Conservation (phyloP, 2,329 filamentous ascomycete genomes). For the Botrytis fragariae region DNA sequence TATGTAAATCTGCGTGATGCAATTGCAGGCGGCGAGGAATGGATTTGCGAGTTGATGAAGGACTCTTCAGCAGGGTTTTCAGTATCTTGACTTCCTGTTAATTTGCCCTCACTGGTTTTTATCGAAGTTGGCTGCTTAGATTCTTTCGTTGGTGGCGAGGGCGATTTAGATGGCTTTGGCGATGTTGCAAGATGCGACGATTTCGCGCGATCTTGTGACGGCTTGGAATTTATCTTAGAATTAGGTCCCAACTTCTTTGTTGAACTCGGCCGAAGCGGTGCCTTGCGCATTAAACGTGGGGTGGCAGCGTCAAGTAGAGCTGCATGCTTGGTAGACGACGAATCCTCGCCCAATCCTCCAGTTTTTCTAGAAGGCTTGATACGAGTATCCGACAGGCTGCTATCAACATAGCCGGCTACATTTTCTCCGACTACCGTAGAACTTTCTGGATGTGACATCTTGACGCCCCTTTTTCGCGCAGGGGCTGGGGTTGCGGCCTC, state of each 20-base stretch:
- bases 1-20: constrained; percentile 35
- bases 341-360: constrained; percentile 28
- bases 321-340: constrained; percentile 30
- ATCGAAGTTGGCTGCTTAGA: constrained; percentile 2
- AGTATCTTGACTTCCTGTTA: not conserved
- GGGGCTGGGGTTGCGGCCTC: constrained; percentile 33
- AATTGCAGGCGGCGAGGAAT: constrained; percentile 37
- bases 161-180: constrained; percentile 36
- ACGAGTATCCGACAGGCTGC: not conserved
- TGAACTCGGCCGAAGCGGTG: constrained; percentile 15
- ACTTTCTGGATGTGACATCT: not conserved
- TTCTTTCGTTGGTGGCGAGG: constrained; percentile 30
- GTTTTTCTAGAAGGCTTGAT: constrained; percentile 18
- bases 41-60: constrained; percentile 30
- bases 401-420: not conserved
- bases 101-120: not conserved
- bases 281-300: constrained; percentile 24
- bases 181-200: constrained; percentile 25
- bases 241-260: not conserved
- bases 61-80: constrained; percentile 23
- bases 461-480: not conserved
- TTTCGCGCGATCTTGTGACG: constrained; percentile 7
- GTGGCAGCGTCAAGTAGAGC: constrained; percentile 24
- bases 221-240: not conserved
- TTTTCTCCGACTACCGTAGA: not conserved